Base-by-base conservation (phyloP, 352 stramenopile genomes). In the Globisporangium orthogonon region DNA sequence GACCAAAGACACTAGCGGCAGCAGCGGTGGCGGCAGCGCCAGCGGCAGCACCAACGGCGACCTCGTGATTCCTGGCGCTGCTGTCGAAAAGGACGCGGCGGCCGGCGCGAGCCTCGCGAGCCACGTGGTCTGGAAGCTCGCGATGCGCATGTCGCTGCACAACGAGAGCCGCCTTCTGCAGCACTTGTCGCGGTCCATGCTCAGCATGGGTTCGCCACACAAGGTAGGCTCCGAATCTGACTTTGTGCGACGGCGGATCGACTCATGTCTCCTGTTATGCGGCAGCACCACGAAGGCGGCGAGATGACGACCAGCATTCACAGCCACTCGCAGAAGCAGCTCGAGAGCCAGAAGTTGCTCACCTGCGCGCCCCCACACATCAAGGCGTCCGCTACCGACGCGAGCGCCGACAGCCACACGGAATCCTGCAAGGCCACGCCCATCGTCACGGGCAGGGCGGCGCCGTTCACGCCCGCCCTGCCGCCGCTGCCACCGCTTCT, bases 161-260 rank as follows among this genome's bases (percentile, higher is more conserved):
- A 74, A 87, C 54, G 78, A 89, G 48, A 89, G 56, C 23, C 74
- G 76, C 5, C 44, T 89, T 9, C 54, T 89, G 15, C 78, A 89
- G 53, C 73, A 87, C 58, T 61, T 89, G 54, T 87, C 78, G n/a
- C 69, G 78, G 30, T 89, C 76, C 54, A 86, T 89, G 48, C 54
- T 86, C 40, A 72, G 58, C 35, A 74, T 77, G 39, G 70, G 72
- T 35, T 53, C 63, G 18, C 41, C 53, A 2, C 74, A 84, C 62
- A 86, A 86, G 73, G 78, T 88, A 37, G 31, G 31, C 2, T 6
- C 9, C 5, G 31, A 37, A 37, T 4, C 23, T 1, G 31, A 14
- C 5, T 28, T 7, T 15, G 28, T 13, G 11, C 15, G 6, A 7
- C 9, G 11, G 48, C n/a, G 15, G 18, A 44, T 4, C 31, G 31